A percentile compares a stretch with the other conserved stretches of the same genome.
Conservation (phyloP, 306 rosid genomes). For the Acmispon strigosus region DNA sequence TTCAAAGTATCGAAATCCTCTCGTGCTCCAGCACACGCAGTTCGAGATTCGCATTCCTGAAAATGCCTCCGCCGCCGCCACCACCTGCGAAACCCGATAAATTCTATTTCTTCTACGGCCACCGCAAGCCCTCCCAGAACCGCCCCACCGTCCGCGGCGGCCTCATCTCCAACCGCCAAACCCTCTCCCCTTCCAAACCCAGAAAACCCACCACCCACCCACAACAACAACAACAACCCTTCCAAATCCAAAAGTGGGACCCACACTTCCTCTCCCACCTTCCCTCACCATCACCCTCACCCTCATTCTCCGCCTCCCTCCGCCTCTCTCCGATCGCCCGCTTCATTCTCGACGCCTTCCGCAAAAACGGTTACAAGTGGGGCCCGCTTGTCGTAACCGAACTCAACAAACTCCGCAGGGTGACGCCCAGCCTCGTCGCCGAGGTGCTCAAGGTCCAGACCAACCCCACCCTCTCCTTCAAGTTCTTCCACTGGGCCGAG, state of each 20-base stretch:
- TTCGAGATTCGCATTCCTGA: not conserved
- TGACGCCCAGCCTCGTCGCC: constrained; percentile 61
- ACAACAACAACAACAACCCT: not conserved
- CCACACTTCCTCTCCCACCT: constrained; percentile 40
- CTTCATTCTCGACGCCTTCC: constrained; percentile 61
- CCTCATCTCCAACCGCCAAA: constrained; percentile 57
- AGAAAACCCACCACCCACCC: not conserved
- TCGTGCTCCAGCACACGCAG: not conserved
- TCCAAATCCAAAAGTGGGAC: constrained; percentile 63
- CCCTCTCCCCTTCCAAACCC: constrained; percentile 24
- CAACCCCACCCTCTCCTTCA: constrained; percentile 48
- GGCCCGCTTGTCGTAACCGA: constrained; percentile 47
- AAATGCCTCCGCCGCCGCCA: constrained; percentile 46
- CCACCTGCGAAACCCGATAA: constrained; percentile 40
- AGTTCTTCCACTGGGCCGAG: constrained; percentile 75
- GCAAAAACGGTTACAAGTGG: constrained; percentile 51
- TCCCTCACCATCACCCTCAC: not conserved
- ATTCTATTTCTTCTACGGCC: constrained; percentile 57
- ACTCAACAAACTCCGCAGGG: constrained; percentile 74
- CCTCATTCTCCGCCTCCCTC: constrained; percentile 29
- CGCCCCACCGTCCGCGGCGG: constrained; percentile 70
- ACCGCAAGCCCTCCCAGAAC: constrained; percentile 71
- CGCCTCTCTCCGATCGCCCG: constrained; percentile 70
- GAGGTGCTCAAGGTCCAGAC: constrained; percentile 66
- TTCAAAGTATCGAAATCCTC: no score